A percentile compares a stretch with the other conserved stretches of the same genome.
phyloP scores from a whole-genome alignment of 2,329 filamentous ascomycete genomes.

The Fusarium pseudonygamai region DNA sequence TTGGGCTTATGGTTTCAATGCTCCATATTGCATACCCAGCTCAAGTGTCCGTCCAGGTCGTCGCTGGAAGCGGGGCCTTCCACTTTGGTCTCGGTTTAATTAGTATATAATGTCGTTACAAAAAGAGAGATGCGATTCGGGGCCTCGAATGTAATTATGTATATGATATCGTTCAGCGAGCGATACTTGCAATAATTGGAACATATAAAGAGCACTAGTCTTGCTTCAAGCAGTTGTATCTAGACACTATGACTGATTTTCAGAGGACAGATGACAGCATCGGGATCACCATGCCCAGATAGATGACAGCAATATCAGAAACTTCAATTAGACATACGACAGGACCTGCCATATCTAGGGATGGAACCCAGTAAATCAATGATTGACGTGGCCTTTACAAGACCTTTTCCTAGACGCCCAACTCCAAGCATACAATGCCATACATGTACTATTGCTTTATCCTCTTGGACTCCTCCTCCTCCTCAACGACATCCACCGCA shows the following conservation, averaged over 20 bases:
- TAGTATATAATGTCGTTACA: constrained; percentile 21
- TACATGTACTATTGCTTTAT: constrained; percentile 45
- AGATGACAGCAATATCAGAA: neutral
- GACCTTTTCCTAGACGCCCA: constrained; percentile 47
- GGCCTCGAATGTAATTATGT: neutral
- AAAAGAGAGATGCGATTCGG: constrained; percentile 1
- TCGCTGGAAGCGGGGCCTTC: neutral
- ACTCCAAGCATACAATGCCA: constrained; percentile 42
- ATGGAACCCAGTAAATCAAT: constrained; percentile 39
- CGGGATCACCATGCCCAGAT: neutral
- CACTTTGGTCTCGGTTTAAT: constrained; percentile 3
- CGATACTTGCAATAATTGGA: neutral
- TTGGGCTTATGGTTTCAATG: constrained; percentile 1
- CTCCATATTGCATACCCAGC: neutral
- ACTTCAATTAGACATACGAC: neutral
- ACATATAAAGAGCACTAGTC: neutral
- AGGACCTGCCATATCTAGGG: constrained; percentile 4
- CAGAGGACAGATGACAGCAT: neutral
- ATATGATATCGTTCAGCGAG: neutral
- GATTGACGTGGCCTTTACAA: constrained; percentile 41
- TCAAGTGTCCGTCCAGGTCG: neutral
- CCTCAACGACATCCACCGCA: constrained; percentile 55
- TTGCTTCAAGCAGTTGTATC: neutral
- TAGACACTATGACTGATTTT: neutral
- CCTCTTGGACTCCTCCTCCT: constrained; percentile 53